Percentiles rank a stretch among this genome's conserved stretches.
phyloP scores from a whole-genome alignment of 2,329 filamentous ascomycete species.

The Lecanicillium sp. region DNA sequence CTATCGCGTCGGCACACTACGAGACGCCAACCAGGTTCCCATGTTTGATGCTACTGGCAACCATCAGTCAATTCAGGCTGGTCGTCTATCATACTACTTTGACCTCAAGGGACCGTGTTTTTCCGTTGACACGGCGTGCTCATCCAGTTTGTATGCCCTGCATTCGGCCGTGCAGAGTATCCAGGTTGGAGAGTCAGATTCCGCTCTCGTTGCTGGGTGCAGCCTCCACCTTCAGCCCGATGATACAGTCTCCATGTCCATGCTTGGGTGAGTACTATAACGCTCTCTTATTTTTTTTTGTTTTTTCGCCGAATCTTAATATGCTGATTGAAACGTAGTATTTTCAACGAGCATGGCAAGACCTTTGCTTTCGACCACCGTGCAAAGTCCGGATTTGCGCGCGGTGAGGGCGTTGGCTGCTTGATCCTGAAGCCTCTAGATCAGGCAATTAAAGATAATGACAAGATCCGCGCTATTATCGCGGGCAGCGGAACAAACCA shows the following conservation, averaged over 20 bases:
- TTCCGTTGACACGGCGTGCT: conserved; percentile 44
- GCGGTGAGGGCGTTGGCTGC: conserved; percentile 50
- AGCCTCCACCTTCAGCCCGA: conserved; percentile 40
- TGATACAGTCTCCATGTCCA: conserved; percentile 20
- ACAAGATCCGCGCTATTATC: conserved; percentile 45
- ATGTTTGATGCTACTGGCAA: conserved; percentile 44
- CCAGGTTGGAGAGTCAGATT: conserved; percentile 33
- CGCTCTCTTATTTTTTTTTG: no score
- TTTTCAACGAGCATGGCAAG: conserved; percentile 40
- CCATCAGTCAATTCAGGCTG: conserved; percentile 43
- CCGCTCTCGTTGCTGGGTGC: conserved; percentile 38
- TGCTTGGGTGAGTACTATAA: conserved; percentile 18
- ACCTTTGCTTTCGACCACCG: conserved; percentile 33
- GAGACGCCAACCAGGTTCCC: conserved; percentile 37
- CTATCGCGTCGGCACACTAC: conserved; percentile 36
- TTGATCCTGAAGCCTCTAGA: conserved; percentile 49
- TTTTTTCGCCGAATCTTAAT: no score
- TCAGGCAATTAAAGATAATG: conserved; percentile 45
- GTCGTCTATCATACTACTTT: conserved; percentile 47
- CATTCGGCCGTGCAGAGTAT: conserved; percentile 42
- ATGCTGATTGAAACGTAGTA: conserved; percentile 7
- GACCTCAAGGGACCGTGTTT: conserved; percentile 45
- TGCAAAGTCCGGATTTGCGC: conserved; percentile 42
- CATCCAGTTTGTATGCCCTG: conserved; percentile 39
- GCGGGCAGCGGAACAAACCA: conserved; percentile 42